A percentile compares a stretch with the other conserved stretches of the same genome.
Conservation (phyloP, 768 basidiomycete genomes). For the Lanmaoa pseudosensibilis region DNA sequence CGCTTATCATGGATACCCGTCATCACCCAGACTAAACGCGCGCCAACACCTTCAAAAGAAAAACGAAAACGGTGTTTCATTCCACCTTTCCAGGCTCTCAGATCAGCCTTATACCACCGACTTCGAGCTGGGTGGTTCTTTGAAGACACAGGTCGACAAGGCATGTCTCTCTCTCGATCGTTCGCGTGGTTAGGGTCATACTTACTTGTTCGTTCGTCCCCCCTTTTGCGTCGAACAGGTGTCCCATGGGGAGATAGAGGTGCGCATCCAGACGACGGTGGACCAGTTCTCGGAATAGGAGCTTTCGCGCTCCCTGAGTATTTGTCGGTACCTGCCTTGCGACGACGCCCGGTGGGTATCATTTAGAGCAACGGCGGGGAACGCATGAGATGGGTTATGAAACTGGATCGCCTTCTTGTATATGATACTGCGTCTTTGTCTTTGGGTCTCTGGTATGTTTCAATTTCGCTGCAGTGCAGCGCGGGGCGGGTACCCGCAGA, state of each 20-base stretch:
- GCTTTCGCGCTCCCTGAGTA: neutral
- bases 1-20: neutral
- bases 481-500: too few relatives aligned
- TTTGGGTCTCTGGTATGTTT: too few relatives aligned
- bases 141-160: conserved; percentile 1
- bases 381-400: too few relatives aligned
- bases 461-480: too few relatives aligned
- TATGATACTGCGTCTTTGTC: too few relatives aligned
- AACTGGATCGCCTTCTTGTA: too few relatives aligned
- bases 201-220: neutral
- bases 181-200: neutral
- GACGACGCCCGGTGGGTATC: neutral
- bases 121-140: neutral
- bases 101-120: neutral
- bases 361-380: too few relatives aligned
- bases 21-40: conserved; percentile 42
- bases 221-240: neutral
- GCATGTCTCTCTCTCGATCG: neutral
- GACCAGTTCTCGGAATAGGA: conserved; percentile 6
- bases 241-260: conserved; percentile 1
- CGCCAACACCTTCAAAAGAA: conserved; percentile 37
- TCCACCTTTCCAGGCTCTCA: conserved; percentile 42
- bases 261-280: conserved; percentile 14
- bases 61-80: conserved; percentile 36
- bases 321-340: neutral